phyloP scores from a whole-genome alignment of 192 early-diverging fungal genomes.

The Lobosporangium transversale region DNA sequence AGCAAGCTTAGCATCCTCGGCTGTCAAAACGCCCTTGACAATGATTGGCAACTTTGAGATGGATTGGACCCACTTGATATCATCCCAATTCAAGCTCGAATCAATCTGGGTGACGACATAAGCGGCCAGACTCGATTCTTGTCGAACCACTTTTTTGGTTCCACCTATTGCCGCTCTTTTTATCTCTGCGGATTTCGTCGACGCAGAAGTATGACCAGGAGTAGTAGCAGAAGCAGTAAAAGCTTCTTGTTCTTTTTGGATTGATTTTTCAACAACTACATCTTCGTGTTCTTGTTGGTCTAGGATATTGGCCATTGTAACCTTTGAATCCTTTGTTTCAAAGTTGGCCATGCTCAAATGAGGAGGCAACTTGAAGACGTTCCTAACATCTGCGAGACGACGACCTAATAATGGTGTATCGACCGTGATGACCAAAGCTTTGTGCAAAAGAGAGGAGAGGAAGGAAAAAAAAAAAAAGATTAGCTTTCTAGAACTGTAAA shows the following conservation, averaged over 20 bases:
- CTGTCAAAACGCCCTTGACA: slow-evolving; percentile 92
- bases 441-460: background rate
- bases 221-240: too few relatives aligned
- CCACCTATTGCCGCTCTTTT: background rate
- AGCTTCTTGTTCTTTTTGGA: slow-evolving; percentile 64
- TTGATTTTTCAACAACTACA: slow-evolving; percentile 38
- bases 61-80: slow-evolving; percentile 86
- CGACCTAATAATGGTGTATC: slow-evolving; percentile 81
- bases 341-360: slow-evolving; percentile 77
- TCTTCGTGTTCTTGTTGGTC: slow-evolving; percentile 32
- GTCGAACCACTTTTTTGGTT: slow-evolving; percentile 13
- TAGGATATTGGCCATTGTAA: slow-evolving; percentile 52
- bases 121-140: slow-evolving; percentile 47
- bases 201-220: too few relatives aligned
- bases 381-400: slow-evolving; percentile 89
- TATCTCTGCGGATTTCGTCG: slow-evolving; percentile 60
- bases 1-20: slow-evolving; percentile 90
- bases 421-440: slow-evolving; percentile 81
- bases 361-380: slow-evolving; percentile 67
- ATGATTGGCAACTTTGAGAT: slow-evolving; percentile 89
- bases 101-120: slow-evolving; percentile 85
- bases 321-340: slow-evolving; percentile 49
- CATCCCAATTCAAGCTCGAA: slow-evolving; percentile 85
- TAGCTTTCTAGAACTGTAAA: too few relatives aligned
- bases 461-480: background rate